Base-by-base conservation (phyloP, 2,329 filamentous ascomycete genomes). In the Neurospora sp. region DNA sequence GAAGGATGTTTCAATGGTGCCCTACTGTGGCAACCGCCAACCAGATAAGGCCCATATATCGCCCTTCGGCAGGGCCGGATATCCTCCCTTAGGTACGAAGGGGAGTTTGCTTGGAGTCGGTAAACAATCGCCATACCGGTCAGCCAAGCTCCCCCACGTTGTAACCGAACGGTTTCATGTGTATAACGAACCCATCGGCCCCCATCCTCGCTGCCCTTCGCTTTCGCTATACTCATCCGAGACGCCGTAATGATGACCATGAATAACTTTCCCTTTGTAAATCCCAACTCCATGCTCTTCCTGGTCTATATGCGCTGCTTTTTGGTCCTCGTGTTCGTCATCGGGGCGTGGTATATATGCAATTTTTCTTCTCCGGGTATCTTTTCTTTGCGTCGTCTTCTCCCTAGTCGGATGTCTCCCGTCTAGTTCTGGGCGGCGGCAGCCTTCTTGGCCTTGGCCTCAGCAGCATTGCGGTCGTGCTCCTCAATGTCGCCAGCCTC, bases 401-500 rank as follows among this genome's bases (percentile, higher is more conserved):
- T 66, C 11, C 19, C 19, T 17, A 19, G 36, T n/a, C 41, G 65
- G 65, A 12, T 38, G 17, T 39, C 46, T 28, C n/a, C 15, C 52
- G 52, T 62, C 52, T 62, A 62, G 52, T 39, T n/a, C 38, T n/a
- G 19, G 28, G 17, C 12, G 68, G 67, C 72, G 28, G 68, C 19
- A 19, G 57, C 65, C 40, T 71, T 69, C 67, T 73, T 74, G 46
- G 76, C 75, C 66, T 77, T 76, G 75, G 83, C 80, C 75, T 83
- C 80, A 72, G 82, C 82, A 19, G 93, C 91, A 70, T 90, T 79
- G 71, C 83, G 81, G 81, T 98, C 95, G 79, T 97, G 95, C 85
- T 94, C 92, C 37, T 97, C 93, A 78, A 98, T 97, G 79, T 97
- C 92, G 40, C 82, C 91, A 62, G 96, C 96, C 84, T 98, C 96